phyloP scores from a whole-genome alignment of 768 basidiomycete genomes.

The Mycena leptocephala region DNA sequence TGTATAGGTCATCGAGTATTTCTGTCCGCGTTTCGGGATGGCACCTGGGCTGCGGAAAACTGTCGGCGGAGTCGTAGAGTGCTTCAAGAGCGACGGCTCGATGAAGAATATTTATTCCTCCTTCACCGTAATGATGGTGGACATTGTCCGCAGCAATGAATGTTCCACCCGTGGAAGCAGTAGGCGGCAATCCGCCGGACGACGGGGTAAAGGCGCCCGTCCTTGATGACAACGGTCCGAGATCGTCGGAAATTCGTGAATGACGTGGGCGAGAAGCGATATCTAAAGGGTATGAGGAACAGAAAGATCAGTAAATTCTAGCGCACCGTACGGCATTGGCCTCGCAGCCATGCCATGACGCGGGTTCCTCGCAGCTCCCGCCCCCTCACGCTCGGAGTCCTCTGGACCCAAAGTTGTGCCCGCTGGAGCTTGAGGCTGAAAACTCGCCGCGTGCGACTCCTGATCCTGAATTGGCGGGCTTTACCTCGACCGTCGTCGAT shows the following conservation, averaged over 20 bases:
- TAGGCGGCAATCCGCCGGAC: not conserved
- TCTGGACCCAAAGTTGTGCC: not conserved
- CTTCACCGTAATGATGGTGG: not conserved
- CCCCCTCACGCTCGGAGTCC: not conserved
- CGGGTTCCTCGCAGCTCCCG: too few species aligned
- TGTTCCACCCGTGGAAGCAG: not conserved
- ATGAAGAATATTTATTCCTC: slow-evolving; percentile 2
- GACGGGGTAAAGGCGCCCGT: not conserved
- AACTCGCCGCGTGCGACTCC: too few species aligned
- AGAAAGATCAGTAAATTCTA: not conserved
- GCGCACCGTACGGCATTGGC: not conserved
- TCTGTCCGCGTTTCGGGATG: not conserved
- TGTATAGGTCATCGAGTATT: not conserved
- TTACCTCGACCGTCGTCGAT: too few species aligned
- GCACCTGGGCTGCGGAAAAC: not conserved
- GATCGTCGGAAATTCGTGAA: not conserved
- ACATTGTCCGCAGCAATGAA: not conserved
- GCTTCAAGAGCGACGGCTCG: not conserved
- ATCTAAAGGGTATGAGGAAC: not conserved
- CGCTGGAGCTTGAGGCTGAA: too few species aligned
- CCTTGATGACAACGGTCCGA: too few species aligned
- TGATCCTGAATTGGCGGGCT: not conserved
- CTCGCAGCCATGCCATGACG: not conserved
- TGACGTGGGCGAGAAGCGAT: not conserved
- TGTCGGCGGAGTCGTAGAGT: not conserved